A percentile compares a stretch with the other conserved stretches of the same genome.
Conservation (phyloP, 164 flowering plant genomes). For the Magnolia sinica region DNA sequence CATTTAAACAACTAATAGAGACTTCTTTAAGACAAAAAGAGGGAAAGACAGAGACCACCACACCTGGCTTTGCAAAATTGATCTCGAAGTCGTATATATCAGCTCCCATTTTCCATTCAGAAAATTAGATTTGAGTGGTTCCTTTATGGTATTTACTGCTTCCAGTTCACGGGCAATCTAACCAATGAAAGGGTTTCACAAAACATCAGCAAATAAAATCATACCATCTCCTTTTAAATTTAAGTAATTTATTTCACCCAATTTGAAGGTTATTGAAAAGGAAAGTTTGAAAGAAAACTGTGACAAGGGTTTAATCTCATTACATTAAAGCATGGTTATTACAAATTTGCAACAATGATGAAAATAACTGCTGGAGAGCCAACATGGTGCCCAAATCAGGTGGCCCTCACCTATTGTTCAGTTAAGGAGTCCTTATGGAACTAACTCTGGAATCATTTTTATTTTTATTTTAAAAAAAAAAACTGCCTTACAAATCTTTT, state of each 20-base stretch:
- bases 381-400: no score
- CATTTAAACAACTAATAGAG: no score
- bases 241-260: no score
- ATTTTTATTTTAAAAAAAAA: no score
- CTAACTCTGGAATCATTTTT: no score
- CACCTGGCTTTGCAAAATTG: constrained; percentile 79
- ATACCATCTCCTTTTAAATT: neutral
- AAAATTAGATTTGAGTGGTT: constrained; percentile 74
- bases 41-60: neutral
- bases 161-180: constrained; percentile 78
- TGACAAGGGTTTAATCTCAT: neutral
- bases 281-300: neutral
- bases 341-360: neutral
- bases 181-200: constrained; percentile 8
- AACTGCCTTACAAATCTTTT: no score
- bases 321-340: neutral
- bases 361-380: no score
- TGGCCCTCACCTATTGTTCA: no score
- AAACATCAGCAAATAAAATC: neutral
- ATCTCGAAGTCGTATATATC: constrained; percentile 79
- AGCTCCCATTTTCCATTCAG: constrained; percentile 96
- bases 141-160: constrained; percentile 63
- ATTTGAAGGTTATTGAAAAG: no score
- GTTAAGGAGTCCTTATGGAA: no score
- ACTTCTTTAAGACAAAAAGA: neutral